Evolutionary conservation across 306 rosid genomes (phyloP), one percentile per base, ranked within the genome.

Genomic region (Morella rubra): DNA sequence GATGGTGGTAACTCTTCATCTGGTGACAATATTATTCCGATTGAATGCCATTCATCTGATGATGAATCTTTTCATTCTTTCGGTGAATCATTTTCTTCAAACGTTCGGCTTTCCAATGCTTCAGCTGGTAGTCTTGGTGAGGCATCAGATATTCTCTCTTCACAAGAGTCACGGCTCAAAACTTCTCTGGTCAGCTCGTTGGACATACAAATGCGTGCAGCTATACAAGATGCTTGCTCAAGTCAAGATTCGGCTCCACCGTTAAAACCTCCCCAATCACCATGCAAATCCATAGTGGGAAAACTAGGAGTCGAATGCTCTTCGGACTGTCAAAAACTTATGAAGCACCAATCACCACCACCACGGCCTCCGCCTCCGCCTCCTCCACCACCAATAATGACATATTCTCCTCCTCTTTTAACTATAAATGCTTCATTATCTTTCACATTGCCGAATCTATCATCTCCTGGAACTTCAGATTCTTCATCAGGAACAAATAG

Each of bases 41-140:
- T 72, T 80, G 87, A 82, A 75, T 51, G 75, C 15, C 79, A 77
- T 85, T 81, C 86, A 6, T 91, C 98, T 20, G 96, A 87, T 65
- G 61, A 84, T 75, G 98, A 92, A 83, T 92, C 97, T 3, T 96
- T 96, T 76, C 99, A 92, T 85, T 96, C 99, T 27, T 69, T 93
- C 44, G 89, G 79, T 54, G 92, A 92, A 79, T 89, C 98, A n/a
- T 83, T 82, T 79, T 73, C 86, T 7, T 88, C 93, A 42, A 89
- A 75, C 53, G 19, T 75, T 15, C 86, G 97, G 80, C 93, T 88
- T 79, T 95, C 99, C 27, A 85, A 89, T 85, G 97, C 96, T 72
- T 95, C 98, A 2, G 85, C 73, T 14, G 77, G 80, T 56, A 82
- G 86, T 73, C 69, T 81, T 4, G 44, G 85, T 32, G 96, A 85